Conservation (phyloP, 257 asterid species). For the Scutellaria minor region DNA sequence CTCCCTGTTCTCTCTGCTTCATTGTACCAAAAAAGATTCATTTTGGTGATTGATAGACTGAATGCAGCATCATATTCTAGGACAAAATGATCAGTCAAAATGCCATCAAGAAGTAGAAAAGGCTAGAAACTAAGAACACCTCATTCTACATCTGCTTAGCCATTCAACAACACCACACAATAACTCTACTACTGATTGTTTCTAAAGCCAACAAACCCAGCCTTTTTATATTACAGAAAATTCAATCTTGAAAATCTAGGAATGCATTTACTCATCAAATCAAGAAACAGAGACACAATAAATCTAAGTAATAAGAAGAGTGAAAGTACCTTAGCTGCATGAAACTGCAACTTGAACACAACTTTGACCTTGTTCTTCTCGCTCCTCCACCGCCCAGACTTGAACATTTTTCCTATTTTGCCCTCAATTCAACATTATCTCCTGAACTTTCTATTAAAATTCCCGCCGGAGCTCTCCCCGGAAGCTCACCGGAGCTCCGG, state of each 20-base stretch:
- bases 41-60: not conserved
- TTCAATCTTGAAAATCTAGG: conserved; percentile 1
- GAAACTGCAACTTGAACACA: conserved; percentile 91
- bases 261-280: conserved; percentile 29
- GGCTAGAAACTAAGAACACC: not conserved
- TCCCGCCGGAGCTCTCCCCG: conserved; percentile 66
- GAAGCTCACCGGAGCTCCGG: conserved; percentile 81
- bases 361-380: conserved; percentile 93
- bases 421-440: conserved; percentile 48
- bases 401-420: conserved; percentile 61
- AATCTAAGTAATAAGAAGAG: not conserved
- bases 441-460: conserved; percentile 3
- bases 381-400: conserved; percentile 88
- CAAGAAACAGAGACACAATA: conserved; percentile 13
- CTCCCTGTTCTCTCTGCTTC: not conserved
- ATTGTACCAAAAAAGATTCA: not conserved
- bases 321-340: conserved; percentile 81
- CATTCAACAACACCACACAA: conserved; percentile 25
- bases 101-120: conserved; percentile 3
- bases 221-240: not conserved
- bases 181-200: not conserved
- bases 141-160: conserved; percentile 1
- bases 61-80: not conserved
- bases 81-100: not conserved
- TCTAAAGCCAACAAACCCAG: conserved; percentile 15